Evolutionary conservation across 768 basidiomycete species (phyloP).

Genomic region (Tricholoma hemisulphureum): DNA sequence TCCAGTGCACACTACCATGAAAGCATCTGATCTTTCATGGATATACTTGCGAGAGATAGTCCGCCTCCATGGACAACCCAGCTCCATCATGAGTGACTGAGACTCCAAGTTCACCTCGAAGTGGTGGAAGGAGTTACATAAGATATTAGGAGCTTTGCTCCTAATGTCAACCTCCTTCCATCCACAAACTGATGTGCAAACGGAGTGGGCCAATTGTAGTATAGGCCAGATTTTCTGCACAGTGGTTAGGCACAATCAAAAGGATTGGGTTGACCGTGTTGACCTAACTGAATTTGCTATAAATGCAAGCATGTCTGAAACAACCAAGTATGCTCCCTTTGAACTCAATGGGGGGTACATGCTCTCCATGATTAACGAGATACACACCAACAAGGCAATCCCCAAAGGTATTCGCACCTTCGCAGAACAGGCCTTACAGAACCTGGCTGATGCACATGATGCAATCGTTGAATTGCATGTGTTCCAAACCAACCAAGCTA

Average conservation of each 20-base stretch:
- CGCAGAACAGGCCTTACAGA: conserved; percentile 17
- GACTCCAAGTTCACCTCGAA: not conserved
- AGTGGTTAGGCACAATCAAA: too few relatives aligned
- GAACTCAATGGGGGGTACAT: too few relatives aligned
- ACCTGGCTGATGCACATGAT: conserved; percentile 34
- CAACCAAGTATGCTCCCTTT: conserved; percentile 38
- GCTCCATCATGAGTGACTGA: too few relatives aligned
- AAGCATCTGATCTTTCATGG: not conserved
- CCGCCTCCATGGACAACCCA: too few relatives aligned
- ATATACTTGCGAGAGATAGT: not conserved
- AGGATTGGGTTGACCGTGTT: too few relatives aligned
- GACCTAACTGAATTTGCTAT: too few relatives aligned
- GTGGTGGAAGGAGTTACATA: not conserved
- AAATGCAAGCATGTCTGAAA: conserved; percentile 13
- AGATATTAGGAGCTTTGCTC: too few relatives aligned
- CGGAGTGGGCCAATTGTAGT: too few relatives aligned
- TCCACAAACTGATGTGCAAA: not conserved
- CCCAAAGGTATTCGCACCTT: conserved; percentile 24
- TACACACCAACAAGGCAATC: not conserved
- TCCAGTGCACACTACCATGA: too few relatives aligned
- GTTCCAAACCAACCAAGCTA: conserved; percentile 29
- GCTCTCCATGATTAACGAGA: too few relatives aligned
- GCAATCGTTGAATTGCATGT: conserved; percentile 33
- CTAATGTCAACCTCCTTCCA: too few relatives aligned
- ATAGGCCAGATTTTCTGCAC: too few relatives aligned